Evolutionary conservation across 176 grass and related monocot species (phyloP).

Genomic region (Rhynchospora tenuis): DNA sequence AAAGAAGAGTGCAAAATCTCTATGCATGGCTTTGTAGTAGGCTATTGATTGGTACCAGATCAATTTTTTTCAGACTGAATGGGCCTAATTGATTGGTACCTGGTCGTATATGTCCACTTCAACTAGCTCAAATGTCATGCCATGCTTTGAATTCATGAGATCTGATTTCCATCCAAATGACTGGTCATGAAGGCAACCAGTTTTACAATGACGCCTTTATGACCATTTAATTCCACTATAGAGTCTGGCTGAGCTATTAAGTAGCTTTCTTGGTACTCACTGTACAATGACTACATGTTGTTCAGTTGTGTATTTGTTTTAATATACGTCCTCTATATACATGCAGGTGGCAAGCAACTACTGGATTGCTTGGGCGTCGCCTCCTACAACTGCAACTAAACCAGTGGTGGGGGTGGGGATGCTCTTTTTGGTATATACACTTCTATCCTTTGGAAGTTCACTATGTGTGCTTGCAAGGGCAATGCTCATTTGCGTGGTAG

Average conservation of each 20-base stretch:
- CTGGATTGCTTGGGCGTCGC: constrained; percentile 92
- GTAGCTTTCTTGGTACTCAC: background rate
- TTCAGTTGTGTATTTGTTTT: background rate
- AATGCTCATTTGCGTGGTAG: constrained; percentile 44
- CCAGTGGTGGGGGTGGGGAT: constrained; percentile 45
- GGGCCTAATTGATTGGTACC: background rate
- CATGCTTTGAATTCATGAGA: too few relatives aligned
- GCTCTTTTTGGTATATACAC: constrained; percentile 64
- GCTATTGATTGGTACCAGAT: background rate
- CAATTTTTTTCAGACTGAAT: background rate
- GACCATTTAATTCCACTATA: background rate
- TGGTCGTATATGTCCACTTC: too few relatives aligned
- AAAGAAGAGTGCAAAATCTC: background rate
- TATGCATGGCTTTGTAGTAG: background rate
- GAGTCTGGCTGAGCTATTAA: background rate
- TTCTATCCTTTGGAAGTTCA: constrained; percentile 59
- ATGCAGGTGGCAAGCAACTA: constrained; percentile 74
- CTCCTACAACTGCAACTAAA: constrained; percentile 43
- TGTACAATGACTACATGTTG: background rate
- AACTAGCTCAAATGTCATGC: too few relatives aligned
- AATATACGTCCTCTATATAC: background rate
- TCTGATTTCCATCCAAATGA: too few relatives aligned
- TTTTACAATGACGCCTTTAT: background rate
- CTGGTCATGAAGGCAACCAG: too few relatives aligned
- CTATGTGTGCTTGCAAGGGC: constrained; percentile 54